These are phyloP conservation scores for Aquilaria agallochum DNA, from an alignment of 441 rosid species.

Conservation along the genomic window DNA sequence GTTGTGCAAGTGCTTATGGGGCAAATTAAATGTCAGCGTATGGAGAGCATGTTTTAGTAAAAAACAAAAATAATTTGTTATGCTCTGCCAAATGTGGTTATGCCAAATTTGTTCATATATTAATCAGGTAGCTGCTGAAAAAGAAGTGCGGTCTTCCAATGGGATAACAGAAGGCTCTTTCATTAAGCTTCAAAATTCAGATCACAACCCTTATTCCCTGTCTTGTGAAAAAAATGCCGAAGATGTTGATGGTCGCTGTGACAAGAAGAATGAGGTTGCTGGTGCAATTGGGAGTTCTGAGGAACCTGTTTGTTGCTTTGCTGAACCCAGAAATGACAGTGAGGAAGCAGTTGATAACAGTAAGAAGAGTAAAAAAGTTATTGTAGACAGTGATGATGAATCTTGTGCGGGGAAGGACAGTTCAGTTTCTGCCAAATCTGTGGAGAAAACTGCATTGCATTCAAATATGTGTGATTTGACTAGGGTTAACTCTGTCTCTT, in stretches of 20 bases:
- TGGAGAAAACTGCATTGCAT: slow-evolving; percentile 23
- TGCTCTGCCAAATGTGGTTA: no score
- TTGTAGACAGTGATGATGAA: slow-evolving; percentile 45
- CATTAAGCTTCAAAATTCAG: slow-evolving; percentile 25
- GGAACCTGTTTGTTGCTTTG: slow-evolving; percentile 26
- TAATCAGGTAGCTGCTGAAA: slow-evolving; percentile 24
- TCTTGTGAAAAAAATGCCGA: slow-evolving; percentile 25
- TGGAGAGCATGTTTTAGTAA: no score
- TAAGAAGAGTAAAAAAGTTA: slow-evolving; percentile 40
- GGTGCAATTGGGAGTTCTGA: slow-evolving; percentile 24
- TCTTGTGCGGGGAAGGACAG: slow-evolving; percentile 24
- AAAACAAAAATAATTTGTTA: no score
- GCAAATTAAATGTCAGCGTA: no score
- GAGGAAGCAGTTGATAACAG: slow-evolving; percentile 33
- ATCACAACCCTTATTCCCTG: slow-evolving; percentile 20
- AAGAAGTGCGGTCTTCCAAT: slow-evolving; percentile 20
- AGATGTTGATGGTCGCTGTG: slow-evolving; percentile 23
- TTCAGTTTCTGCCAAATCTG: slow-evolving; percentile 20
- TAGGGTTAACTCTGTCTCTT: slow-evolving; percentile 24
- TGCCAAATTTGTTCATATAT: no score
- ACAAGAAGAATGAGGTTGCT: slow-evolving; percentile 21
- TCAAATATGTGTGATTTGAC: slow-evolving; percentile 21
- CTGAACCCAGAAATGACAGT: slow-evolving; percentile 30
- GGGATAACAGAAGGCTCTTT: slow-evolving; percentile 34
- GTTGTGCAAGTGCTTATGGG: no score